Percentiles rank a stretch among this genome's conserved stretches.
Conservation (phyloP, 495 filamentous ascomycete genomes). For the Cryomyces antarcticus region DNA sequence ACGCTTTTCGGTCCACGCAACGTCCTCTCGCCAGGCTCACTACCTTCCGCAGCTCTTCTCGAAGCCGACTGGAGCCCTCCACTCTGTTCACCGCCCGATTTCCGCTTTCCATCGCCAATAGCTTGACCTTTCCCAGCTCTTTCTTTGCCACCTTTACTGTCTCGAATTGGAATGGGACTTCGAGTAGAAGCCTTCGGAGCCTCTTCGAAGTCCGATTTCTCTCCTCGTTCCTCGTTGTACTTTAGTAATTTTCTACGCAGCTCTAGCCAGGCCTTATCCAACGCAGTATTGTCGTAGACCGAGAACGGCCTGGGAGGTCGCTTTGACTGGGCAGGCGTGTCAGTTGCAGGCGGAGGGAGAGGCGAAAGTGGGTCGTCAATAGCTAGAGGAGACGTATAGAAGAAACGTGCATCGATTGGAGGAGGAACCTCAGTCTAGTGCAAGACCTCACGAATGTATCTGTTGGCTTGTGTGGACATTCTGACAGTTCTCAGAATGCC, state of each 20-base stretch:
- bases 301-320: conserved; percentile 22
- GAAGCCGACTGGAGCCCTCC: no score
- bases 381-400: conserved; percentile 19
- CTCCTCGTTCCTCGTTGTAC: conserved; percentile 15
- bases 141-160: no score
- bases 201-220: no score
- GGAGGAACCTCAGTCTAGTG: conserved; percentile 17
- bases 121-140: no score
- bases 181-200: no score
- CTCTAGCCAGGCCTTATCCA: conserved; percentile 21
- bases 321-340: conserved; percentile 2
- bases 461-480: conserved; percentile 1
- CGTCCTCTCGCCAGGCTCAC: no score
- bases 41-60: no score
- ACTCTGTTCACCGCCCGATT: no score
- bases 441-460: conserved; percentile 17
- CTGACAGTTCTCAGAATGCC: no score
- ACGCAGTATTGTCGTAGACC: conserved; percentile 17
- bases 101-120: no score
- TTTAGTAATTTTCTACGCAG: conserved; percentile 17
- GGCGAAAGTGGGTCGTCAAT: conserved; percentile 24
- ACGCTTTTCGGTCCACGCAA: no score
- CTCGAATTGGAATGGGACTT: no score
- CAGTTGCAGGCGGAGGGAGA: conserved; percentile 16
- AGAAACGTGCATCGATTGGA: conserved; percentile 17